Evolutionary conservation across 768 basidiomycete genomes (phyloP), one percentile per base, ranked within the genome.

Genomic region (Cyclocybe cylindracea): DNA sequence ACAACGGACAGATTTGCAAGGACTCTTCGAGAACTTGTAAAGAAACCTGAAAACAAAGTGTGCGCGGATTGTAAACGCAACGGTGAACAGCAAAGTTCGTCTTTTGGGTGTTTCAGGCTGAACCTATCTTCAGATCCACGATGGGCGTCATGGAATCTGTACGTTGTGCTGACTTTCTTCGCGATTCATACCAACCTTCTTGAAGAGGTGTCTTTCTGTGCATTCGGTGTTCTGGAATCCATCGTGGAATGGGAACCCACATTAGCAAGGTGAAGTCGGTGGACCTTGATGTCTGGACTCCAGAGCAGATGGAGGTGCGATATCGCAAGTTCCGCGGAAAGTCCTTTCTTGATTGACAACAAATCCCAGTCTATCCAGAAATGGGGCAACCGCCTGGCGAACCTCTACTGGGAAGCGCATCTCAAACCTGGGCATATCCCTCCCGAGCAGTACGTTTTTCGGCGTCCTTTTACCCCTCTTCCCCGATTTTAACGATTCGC

Each of bases 121-220:
- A 10, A 37, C 14, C 16, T 53, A 19, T 36, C 19, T 44, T 11
- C 58, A 97, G 95, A 98, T 78, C 92, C 96, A 39, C 81, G 96
- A 61, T 99, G 96, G 96, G 96, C 96, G 39, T 94, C 93, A 7
- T 97, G 94, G 90, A 98, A 98, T 68, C 70, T 98, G 90, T 93
- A 65, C 58, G 85, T 63, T 39, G 34, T 41, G 53, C 10, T 47
- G 7, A 36, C 29, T 32, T 5, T 13, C 52, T 9, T 36, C 45
- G 6, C 13, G 34, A 31, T 49, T 47, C 13, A 11, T 18, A 18
- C 52, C 57, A n/a, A 62, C 44, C 4, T 2, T 7, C 34, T 44
- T 50, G 16, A 55, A 94, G 92, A 24, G 96, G 96, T 18, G 88
- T 94, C 2, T 97, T 94, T 66, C 77, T 98, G 36, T 99, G 96